Evolutionary conservation across 2,329 filamentous ascomycete species (phyloP).

Genomic region (Hypoxylon rubiginosum): DNA sequence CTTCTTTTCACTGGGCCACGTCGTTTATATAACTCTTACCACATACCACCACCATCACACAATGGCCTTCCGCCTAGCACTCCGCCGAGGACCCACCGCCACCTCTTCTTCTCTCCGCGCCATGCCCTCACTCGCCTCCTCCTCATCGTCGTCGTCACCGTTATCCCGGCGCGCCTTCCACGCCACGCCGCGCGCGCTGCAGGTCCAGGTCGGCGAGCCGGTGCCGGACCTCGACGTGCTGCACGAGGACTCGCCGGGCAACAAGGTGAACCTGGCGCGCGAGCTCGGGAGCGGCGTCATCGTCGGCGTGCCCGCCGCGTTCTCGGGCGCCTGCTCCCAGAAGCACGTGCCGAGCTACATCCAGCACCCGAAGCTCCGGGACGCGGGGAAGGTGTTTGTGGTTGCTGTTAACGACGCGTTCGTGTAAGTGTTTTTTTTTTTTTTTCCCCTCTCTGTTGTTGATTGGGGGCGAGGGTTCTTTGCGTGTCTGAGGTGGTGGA

Average conservation of each 20-base stretch:
- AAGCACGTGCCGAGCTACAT: constrained; percentile 89
- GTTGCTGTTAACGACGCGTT: constrained; percentile 95
- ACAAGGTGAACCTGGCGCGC: constrained; percentile 87
- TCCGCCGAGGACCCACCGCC: constrained; percentile 39
- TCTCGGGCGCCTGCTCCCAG: constrained; percentile 70
- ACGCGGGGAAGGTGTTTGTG: constrained; percentile 88
- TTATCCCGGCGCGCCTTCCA: constrained; percentile 68
- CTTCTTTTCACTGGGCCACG: background rate
- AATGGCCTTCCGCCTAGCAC: constrained; percentile 48
- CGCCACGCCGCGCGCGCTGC: constrained; percentile 69
- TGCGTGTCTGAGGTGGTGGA: background rate
- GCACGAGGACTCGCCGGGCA: constrained; percentile 87
- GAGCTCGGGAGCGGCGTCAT: constrained; percentile 87
- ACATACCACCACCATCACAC: background rate
- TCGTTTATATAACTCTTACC: background rate
- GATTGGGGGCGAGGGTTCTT: no score
- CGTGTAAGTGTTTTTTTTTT: constrained; percentile 72
- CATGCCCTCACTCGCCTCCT: constrained; percentile 39
- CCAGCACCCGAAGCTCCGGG: constrained; percentile 80
- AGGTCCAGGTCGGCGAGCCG: constrained; percentile 83
- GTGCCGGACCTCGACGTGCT: constrained; percentile 84
- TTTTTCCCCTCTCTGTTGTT: constrained; percentile 18
- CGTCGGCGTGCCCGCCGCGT: constrained; percentile 86
- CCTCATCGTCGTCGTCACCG: constrained; percentile 45
- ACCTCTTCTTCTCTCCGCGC: constrained; percentile 13